Percentiles rank a stretch among this genome's conserved stretches.
These are phyloP conservation scores for Pyrrhoderma lamaoense DNA, from an alignment of 1,284 basidiomycete species.

Conservation along the genomic window DNA sequence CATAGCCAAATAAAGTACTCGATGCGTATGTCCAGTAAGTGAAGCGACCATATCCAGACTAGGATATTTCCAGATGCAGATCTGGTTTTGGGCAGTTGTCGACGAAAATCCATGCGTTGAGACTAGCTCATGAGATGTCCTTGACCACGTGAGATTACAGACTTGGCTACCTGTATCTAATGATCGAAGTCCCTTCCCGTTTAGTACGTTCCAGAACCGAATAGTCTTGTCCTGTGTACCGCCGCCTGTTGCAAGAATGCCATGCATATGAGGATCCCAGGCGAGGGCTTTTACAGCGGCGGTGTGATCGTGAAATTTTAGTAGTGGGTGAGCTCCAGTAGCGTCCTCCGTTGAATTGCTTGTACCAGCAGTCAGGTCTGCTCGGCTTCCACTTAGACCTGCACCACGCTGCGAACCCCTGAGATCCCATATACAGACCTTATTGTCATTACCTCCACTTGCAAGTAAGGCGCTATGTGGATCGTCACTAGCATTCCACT, in stretches of 20 bases:
- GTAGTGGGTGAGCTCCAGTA: constrained; percentile 60
- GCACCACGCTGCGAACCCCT: constrained; percentile 50
- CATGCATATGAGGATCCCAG: constrained; percentile 94
- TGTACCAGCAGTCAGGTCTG: background rate
- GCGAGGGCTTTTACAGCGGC: constrained; percentile 97
- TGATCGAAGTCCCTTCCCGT: constrained; percentile 78
- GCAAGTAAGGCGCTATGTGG: constrained; percentile 68
- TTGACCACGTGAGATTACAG: constrained; percentile 95
- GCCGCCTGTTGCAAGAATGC: constrained; percentile 92
- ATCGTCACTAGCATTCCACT: constrained; percentile 74
- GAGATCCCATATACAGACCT: constrained; percentile 94
- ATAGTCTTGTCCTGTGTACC: constrained; percentile 98
- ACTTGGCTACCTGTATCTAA: constrained; percentile 93
- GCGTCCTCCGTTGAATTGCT: constrained; percentile 31
- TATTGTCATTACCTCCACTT: constrained; percentile 97
- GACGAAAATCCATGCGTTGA: constrained; percentile 97
- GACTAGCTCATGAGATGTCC: constrained; percentile 93
- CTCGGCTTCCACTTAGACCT: constrained; percentile 6
- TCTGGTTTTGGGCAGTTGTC: constrained; percentile 93
- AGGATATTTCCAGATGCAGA: constrained; percentile 97
- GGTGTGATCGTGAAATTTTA: constrained; percentile 93
- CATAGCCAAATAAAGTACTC: constrained; percentile 95
- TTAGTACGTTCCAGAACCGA: constrained; percentile 93
- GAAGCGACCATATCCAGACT: constrained; percentile 90
- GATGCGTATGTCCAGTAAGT: constrained; percentile 89